These are phyloP conservation scores for Thermochaetoides thermophila DNA, from an alignment of 495 filamentous ascomycete species.

Conservation along the genomic window DNA sequence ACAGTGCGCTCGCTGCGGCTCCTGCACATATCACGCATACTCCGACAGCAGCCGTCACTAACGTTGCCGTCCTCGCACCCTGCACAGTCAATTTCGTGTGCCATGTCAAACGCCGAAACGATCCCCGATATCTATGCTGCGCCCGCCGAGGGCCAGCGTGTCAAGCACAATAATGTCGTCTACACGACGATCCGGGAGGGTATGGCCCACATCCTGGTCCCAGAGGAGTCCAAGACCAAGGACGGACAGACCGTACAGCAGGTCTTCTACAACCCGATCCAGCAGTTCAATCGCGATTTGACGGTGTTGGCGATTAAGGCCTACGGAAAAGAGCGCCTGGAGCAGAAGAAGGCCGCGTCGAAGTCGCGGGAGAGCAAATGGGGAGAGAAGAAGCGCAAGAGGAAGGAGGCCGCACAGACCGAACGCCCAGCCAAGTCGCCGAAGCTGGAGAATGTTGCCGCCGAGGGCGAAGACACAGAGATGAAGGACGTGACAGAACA, in stretches of 20 bases:
- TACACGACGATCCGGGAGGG: conserved; percentile 32
- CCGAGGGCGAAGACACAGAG: conserved; percentile 5
- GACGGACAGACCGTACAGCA: conserved; percentile 42
- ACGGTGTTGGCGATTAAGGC: conserved; percentile 80
- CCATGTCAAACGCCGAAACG: conserved; percentile 19
- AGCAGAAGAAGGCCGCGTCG: conserved; percentile 27
- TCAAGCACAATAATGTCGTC: conserved; percentile 23
- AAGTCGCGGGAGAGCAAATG: conserved; percentile 22
- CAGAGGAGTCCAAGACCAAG: conserved; percentile 18
- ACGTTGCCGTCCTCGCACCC: too few relatives aligned
- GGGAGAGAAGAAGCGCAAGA: conserved; percentile 34
- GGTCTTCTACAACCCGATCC: conserved; percentile 97
- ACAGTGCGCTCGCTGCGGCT: too few relatives aligned
- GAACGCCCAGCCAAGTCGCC: conserved; percentile 16
- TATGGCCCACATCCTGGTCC: conserved; percentile 30
- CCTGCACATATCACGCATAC: too few relatives aligned
- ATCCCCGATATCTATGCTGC: conserved; percentile 9
- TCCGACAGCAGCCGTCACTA: too few relatives aligned
- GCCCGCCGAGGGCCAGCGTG: conserved; percentile 19
- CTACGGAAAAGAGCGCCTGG: conserved; percentile 55
- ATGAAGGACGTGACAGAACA: conserved; percentile 12
- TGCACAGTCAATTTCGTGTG: too few relatives aligned
- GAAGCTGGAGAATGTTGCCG: conserved; percentile 7
- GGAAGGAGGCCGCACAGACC: conserved; percentile 24
- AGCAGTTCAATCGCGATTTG: conserved; percentile 95